These are phyloP conservation scores for Elasticomyces elasticus DNA, from an alignment of 495 filamentous ascomycete genomes.

Conservation along the genomic window DNA sequence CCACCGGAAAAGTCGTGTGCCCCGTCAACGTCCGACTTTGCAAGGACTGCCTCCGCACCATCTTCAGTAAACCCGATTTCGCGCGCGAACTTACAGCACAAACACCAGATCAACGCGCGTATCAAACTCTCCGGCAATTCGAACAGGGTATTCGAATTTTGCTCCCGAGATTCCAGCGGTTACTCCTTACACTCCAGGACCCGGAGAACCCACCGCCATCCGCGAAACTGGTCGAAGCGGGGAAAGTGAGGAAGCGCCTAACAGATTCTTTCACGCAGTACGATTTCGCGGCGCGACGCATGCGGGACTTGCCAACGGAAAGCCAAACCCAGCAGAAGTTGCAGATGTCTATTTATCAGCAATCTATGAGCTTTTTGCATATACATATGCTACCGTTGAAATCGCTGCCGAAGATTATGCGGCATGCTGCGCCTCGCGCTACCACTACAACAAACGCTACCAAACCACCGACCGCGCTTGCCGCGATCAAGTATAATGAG, in stretches of 20 bases:
- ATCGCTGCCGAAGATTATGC: constrained; percentile 70
- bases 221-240: constrained; percentile 72
- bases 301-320: constrained; percentile 64
- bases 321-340: constrained; percentile 65
- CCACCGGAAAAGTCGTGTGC: constrained; percentile 45
- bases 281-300: constrained; percentile 69
- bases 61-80: constrained; percentile 82
- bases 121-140: constrained; percentile 81
- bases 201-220: constrained; percentile 62
- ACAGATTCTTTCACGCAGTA: constrained; percentile 89
- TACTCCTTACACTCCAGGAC: constrained; percentile 62
- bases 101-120: constrained; percentile 68
- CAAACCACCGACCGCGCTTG: constrained; percentile 37
- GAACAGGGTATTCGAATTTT: constrained; percentile 77
- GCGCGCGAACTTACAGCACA: constrained; percentile 54
- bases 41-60: constrained; percentile 71
- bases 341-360: constrained; percentile 75
- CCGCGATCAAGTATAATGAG: constrained; percentile 51
- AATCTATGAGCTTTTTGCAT: constrained; percentile 76
- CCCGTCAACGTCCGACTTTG: constrained; percentile 88
- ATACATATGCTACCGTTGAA: constrained; percentile 89
- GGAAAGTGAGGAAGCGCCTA: constrained; percentile 80
- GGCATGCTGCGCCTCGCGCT: constrained; percentile 49
- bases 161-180: constrained; percentile 76
- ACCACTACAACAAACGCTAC: constrained; percentile 28